Evolutionary conservation across 2,329 filamentous ascomycete genomes (phyloP).

Genomic region (Cladosporium sp.): DNA sequence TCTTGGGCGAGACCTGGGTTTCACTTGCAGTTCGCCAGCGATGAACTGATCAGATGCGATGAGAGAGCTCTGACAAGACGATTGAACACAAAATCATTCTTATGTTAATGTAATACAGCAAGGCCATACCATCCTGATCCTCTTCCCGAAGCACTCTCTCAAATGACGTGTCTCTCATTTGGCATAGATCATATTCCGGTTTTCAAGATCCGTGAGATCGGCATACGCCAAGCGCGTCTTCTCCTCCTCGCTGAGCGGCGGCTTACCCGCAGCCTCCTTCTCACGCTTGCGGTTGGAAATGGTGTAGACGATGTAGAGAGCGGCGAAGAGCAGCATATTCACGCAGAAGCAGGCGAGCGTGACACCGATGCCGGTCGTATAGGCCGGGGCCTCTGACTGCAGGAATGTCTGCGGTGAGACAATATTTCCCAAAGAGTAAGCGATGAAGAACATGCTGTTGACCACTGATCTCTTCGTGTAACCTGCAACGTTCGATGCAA

Average conservation of each 20-base stretch:
- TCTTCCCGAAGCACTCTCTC: too few relatives aligned
- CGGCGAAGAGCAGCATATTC: background rate
- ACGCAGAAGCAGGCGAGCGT: background rate
- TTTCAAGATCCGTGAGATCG: background rate
- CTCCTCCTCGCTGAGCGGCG: background rate
- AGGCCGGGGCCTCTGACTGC: background rate
- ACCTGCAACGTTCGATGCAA: constrained; percentile 59
- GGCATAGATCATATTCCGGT: background rate
- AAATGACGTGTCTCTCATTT: background rate
- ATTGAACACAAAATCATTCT: too few relatives aligned
- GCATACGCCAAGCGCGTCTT: background rate
- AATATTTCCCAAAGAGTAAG: constrained; percentile 64
- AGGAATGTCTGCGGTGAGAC: constrained; percentile 31
- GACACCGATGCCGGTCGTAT: background rate
- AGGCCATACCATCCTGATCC: too few relatives aligned
- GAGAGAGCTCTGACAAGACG: too few relatives aligned
- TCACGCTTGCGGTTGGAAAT: background rate
- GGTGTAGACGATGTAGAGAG: background rate
- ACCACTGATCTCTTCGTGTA: constrained; percentile 68
- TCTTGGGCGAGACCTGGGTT: too few relatives aligned
- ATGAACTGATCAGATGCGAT: too few relatives aligned
- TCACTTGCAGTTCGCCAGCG: too few relatives aligned
- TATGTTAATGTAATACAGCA: too few relatives aligned
- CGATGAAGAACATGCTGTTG: constrained; percentile 64
- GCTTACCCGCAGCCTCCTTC: background rate